Evolutionary conservation across 1,284 basidiomycete genomes (phyloP).

Genomic region (Ustilago curta): DNA sequence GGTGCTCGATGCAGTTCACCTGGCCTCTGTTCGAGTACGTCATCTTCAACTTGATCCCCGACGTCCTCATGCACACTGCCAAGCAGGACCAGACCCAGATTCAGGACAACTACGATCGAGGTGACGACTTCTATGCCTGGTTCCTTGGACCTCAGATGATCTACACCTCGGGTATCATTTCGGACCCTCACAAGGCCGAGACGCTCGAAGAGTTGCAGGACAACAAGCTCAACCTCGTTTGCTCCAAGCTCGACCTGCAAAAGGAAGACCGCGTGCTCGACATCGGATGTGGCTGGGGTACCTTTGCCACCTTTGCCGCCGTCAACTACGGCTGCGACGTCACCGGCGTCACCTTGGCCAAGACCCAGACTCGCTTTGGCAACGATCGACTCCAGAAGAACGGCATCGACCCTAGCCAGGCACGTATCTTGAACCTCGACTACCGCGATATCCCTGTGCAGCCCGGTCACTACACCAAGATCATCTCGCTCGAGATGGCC

Average conservation of each 20-base stretch:
- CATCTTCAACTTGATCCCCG: slow-evolving; percentile 86
- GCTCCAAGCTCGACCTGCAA: slow-evolving; percentile 91
- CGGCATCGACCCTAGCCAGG: slow-evolving; percentile 80
- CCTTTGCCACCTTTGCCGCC: slow-evolving; percentile 90
- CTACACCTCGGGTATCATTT: slow-evolving; percentile 93
- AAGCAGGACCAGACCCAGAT: slow-evolving; percentile 95
- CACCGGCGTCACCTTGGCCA: slow-evolving; percentile 92
- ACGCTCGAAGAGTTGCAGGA: slow-evolving; percentile 96
- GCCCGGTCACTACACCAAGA: slow-evolving; percentile 87
- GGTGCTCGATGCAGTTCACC: slow-evolving; percentile 87
- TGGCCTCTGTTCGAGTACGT: slow-evolving; percentile 93
- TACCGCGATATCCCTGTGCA: slow-evolving; percentile 90
- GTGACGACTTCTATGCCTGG: slow-evolving; percentile 74
- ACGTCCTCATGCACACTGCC: slow-evolving; percentile 90
- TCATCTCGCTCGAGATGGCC: slow-evolving; percentile 97
- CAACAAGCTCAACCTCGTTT: slow-evolving; percentile 95
- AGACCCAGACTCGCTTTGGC: slow-evolving; percentile 92
- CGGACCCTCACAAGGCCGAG: slow-evolving; percentile 80
- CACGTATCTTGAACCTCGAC: slow-evolving; percentile 92
- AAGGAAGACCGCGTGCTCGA: slow-evolving; percentile 86
- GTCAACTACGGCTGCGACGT: slow-evolving; percentile 97
- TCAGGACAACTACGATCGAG: slow-evolving; percentile 94
- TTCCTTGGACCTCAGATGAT: slow-evolving; percentile 97
- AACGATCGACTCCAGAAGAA: slow-evolving; percentile 87
- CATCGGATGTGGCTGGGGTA: slow-evolving; percentile 98